Percentiles rank a stretch among this genome's conserved stretches.
These are phyloP conservation scores for Limonium bicolor DNA, from an alignment of 148 eudicot species.

Conservation along the genomic window DNA sequence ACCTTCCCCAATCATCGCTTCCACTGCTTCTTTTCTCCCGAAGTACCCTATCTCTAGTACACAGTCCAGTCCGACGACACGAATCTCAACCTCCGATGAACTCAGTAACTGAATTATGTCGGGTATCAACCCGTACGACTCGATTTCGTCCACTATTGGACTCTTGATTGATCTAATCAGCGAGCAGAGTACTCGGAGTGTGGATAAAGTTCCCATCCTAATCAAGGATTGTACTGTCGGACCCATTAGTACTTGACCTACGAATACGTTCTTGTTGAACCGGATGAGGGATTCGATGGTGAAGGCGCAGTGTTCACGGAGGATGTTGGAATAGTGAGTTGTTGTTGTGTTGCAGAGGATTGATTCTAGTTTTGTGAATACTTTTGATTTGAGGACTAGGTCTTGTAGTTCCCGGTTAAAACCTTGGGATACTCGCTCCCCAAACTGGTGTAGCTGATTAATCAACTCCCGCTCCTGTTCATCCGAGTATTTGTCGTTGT, in stretches of 20 bases:
- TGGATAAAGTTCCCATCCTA: conserved; percentile 21
- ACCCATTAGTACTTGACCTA: conserved; percentile 55
- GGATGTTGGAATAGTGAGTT: conserved; percentile 8
- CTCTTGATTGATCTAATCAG: conserved; percentile 60
- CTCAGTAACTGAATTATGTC: conserved; percentile 20
- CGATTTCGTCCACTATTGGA: conserved; percentile 62
- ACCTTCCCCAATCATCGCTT: conserved; percentile 50
- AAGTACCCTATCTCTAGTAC: conserved; percentile 70
- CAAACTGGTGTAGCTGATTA: conserved; percentile 16
- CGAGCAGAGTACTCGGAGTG: conserved; percentile 30
- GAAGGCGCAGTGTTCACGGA: conserved; percentile 32
- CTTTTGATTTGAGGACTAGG: conserved; percentile 36
- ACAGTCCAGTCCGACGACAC: conserved; percentile 32
- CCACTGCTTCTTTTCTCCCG: conserved; percentile 77
- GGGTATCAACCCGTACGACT: conserved; percentile 27
- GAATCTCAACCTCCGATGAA: conserved; percentile 14
- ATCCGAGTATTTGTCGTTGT: not conserved
- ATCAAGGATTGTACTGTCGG: conserved; percentile 29
- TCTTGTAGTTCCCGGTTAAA: conserved; percentile 59
- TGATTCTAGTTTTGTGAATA: conserved; percentile 29
- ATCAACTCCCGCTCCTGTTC: conserved; percentile 15
- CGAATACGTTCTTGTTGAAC: conserved; percentile 82
- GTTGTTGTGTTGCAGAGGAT: conserved; percentile 20
- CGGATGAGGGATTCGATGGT: conserved; percentile 38
- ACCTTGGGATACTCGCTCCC: conserved; percentile 30